Evolutionary conservation across 1,284 basidiomycete species (phyloP).

Genomic region (Naganishia albida): DNA sequence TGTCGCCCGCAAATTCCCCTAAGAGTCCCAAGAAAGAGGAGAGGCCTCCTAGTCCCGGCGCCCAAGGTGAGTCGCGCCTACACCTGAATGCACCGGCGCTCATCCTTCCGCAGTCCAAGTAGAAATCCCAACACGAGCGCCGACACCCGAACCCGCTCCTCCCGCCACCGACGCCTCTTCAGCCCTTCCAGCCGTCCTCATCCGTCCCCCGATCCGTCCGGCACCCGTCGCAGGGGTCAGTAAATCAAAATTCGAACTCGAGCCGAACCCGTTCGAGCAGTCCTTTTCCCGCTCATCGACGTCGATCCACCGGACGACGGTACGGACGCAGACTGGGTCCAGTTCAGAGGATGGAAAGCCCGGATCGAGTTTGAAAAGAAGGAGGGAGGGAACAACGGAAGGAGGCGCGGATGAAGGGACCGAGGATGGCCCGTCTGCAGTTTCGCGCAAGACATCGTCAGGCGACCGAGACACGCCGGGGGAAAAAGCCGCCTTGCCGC

Average conservation of each 20-base stretch:
- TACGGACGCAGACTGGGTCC: conserved; percentile 4
- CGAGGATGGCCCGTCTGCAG: background rate
- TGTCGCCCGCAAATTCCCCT: too few relatives aligned
- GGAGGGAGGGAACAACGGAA: background rate
- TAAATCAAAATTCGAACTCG: conserved; percentile 60
- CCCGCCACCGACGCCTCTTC: background rate
- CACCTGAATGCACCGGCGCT: too few relatives aligned
- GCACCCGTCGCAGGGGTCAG: conserved; percentile 33
- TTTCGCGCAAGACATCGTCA: background rate
- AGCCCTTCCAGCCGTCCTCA: conserved; percentile 22
- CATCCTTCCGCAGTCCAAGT: background rate
- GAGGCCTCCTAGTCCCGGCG: too few relatives aligned
- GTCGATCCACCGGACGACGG: conserved; percentile 22
- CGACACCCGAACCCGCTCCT: background rate
- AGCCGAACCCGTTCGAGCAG: conserved; percentile 95
- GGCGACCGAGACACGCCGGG: conserved; percentile 3
- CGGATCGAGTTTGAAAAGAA: background rate
- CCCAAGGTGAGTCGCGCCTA: too few relatives aligned
- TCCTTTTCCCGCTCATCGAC: conserved; percentile 69
- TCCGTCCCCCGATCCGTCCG: conserved; percentile 46
- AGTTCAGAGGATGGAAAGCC: conserved; percentile 10
- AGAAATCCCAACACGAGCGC: background rate
- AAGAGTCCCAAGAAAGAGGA: too few relatives aligned
- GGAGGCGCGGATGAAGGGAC: conserved; percentile 2
- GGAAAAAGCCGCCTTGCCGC: conserved; percentile 71